These are phyloP conservation scores for Starmerella vitae DNA, from an alignment of 805 yeast genomes.

Conservation along the genomic window DNA sequence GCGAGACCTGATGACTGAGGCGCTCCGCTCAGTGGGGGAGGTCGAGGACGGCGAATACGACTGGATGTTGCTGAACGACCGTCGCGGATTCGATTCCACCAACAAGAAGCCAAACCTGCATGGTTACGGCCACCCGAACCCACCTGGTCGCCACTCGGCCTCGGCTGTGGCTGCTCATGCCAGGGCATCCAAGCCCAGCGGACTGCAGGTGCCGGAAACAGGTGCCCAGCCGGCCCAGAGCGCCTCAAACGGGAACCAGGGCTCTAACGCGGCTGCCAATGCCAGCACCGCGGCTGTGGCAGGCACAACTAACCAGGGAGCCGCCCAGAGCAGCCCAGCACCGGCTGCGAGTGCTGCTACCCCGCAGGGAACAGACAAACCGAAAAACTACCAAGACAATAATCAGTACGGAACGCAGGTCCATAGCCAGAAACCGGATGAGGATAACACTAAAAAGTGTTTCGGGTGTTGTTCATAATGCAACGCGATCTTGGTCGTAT, in stretches of 20 bases:
- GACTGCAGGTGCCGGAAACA: constrained; percentile 7
- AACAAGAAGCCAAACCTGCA: constrained; percentile 89
- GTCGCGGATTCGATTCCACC: constrained; percentile 89
- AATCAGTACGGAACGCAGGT: constrained; percentile 12
- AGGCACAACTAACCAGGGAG: constrained; percentile 3
- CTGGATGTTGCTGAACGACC: constrained; percentile 94
- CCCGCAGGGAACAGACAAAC: too few species aligned
- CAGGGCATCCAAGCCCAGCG: constrained; percentile 7
- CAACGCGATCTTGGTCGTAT: too few species aligned
- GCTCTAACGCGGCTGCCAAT: constrained; percentile 1
- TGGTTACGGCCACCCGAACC: constrained; percentile 87
- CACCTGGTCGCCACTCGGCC: constrained; percentile 17
- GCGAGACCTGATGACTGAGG: constrained; percentile 62
- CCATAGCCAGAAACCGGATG: constrained; percentile 9
- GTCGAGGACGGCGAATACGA: constrained; percentile 81
- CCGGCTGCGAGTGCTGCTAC: not conserved
- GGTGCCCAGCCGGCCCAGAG: not conserved
- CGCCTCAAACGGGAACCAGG: not conserved
- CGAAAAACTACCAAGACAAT: constrained; percentile 17
- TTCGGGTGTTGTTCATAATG: constrained; percentile 5
- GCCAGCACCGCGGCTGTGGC: constrained; percentile 6
- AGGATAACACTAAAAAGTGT: constrained; percentile 9
- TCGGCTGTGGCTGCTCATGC: constrained; percentile 13
- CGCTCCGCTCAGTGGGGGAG: constrained; percentile 57
- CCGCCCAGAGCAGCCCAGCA: not conserved